Conservation (phyloP, 2,329 filamentous ascomycete species). For the Aspergillus candidus region DNA sequence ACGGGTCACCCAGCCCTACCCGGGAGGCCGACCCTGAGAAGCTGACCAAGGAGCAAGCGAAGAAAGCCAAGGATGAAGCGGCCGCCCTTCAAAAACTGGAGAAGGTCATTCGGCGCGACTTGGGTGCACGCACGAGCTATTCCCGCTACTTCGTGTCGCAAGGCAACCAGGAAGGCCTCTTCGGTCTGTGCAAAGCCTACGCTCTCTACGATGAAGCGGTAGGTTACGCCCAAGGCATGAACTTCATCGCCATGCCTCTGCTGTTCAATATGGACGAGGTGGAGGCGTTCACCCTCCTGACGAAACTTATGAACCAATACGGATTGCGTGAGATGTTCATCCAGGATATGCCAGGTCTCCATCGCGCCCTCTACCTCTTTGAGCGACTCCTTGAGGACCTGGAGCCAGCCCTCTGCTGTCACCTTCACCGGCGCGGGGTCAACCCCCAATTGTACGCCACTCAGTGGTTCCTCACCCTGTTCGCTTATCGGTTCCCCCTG, state of each 20-base stretch:
- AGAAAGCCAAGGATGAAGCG: constrained; percentile 71
- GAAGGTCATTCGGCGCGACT: constrained; percentile 82
- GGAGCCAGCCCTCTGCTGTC: constrained; percentile 90
- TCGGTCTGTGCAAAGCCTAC: constrained; percentile 95
- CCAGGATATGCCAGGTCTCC: constrained; percentile 92
- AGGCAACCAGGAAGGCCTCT: constrained; percentile 86
- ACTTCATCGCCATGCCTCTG: constrained; percentile 93
- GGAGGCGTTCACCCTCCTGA: constrained; percentile 89
- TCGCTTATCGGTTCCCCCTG: constrained; percentile 93
- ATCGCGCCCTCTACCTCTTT: constrained; percentile 90
- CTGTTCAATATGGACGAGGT: constrained; percentile 98
- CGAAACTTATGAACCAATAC: constrained; percentile 95
- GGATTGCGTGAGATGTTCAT: constrained; percentile 87
- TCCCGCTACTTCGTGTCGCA: constrained; percentile 91
- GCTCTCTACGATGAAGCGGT: constrained; percentile 91
- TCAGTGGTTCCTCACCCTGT: constrained; percentile 98
- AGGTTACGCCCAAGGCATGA: constrained; percentile 97
- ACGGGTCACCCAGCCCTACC: constrained; percentile 53
- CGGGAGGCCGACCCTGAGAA: constrained; percentile 59
- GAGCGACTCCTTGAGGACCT: constrained; percentile 89
- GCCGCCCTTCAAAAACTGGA: constrained; percentile 73
- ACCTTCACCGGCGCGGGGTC: constrained; percentile 80
- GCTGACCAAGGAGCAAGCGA: constrained; percentile 61
- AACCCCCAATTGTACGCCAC: constrained; percentile 92
- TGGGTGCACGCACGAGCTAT: constrained; percentile 89